These are phyloP conservation scores for Brettanomyces bruxellensis DNA, from an alignment of 805 yeast species.

Conservation along the genomic window DNA sequence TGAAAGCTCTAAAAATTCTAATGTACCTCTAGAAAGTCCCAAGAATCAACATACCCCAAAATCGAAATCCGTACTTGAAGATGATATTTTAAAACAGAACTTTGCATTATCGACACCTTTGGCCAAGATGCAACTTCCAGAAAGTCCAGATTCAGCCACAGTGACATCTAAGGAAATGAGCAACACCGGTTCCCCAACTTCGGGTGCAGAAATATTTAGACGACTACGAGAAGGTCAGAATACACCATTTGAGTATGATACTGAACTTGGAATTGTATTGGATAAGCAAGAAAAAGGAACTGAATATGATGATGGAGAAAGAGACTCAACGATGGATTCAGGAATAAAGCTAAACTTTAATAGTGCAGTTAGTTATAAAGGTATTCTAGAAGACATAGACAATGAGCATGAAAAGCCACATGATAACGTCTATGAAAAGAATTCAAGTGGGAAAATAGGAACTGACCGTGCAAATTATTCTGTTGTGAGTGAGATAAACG, in stretches of 20 bases:
- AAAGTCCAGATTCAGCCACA: not conserved
- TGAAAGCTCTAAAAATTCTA: too few relatives aligned
- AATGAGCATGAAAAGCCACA: not conserved
- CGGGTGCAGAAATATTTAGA: conserved; percentile 16
- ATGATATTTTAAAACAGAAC: too few relatives aligned
- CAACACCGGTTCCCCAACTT: not conserved
- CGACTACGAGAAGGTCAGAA: conserved; percentile 13
- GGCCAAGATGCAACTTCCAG: not conserved
- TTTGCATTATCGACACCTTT: conserved; percentile 3
- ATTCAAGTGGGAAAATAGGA: not conserved
- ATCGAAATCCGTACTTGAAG: too few relatives aligned
- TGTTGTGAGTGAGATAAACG: not conserved
- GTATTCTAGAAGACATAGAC: not conserved
- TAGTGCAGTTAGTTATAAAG: not conserved
- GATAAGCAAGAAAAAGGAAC: conserved; percentile 9
- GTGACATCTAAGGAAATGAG: not conserved
- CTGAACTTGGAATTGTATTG: conserved; percentile 19
- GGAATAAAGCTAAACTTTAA: conserved; percentile 16
- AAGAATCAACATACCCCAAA: not conserved
- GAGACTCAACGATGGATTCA: conserved; percentile 14
- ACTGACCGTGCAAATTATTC: not conserved
- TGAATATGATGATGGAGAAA: conserved; percentile 7
- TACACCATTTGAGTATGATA: conserved; percentile 17
- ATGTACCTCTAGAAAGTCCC: too few relatives aligned
- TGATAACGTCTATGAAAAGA: not conserved